A percentile compares a stretch with the other conserved stretches of the same genome.
These are phyloP conservation scores for Mycena vitilis DNA, from an alignment of 768 basidiomycete species.

Conservation along the genomic window DNA sequence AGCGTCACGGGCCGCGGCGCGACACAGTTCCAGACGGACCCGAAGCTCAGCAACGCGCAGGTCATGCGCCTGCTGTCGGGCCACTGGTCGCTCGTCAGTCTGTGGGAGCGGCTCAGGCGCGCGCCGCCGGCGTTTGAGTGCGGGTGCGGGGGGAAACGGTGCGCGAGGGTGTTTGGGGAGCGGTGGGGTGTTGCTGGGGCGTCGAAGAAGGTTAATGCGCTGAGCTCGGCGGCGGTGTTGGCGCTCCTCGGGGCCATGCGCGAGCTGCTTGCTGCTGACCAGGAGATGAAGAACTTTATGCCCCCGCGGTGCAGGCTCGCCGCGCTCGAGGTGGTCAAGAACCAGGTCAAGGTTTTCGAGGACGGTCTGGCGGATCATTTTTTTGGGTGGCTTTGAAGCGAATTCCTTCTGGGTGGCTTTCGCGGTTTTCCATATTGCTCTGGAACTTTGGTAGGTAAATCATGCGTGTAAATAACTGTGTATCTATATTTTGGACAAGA, in stretches of 20 bases:
- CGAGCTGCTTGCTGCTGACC: slow-evolving; percentile 48
- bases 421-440: too few relatives aligned
- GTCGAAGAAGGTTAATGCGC: slow-evolving; percentile 47
- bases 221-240: slow-evolving; percentile 48
- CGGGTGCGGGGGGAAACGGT: slow-evolving; percentile 41
- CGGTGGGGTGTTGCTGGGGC: slow-evolving; percentile 48
- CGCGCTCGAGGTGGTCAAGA: slow-evolving; percentile 43
- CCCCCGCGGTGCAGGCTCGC: slow-evolving; percentile 45
- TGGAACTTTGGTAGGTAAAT: slow-evolving; percentile 7
- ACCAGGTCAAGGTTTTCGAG: slow-evolving; percentile 32
- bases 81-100: slow-evolving; percentile 43
- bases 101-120: slow-evolving; percentile 50
- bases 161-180: slow-evolving; percentile 46
- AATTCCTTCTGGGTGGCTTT: neutral
- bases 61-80: slow-evolving; percentile 50
- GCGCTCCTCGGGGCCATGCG: slow-evolving; percentile 46
- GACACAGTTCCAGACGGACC: slow-evolving; percentile 48
- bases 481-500: neutral
- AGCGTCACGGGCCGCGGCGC: slow-evolving; percentile 41
- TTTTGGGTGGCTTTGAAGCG: slow-evolving; percentile 34
- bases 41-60: slow-evolving; percentile 51
- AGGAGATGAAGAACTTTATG: slow-evolving; percentile 44
- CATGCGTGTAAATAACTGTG: slow-evolving; percentile 3
- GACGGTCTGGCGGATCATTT: slow-evolving; percentile 46
- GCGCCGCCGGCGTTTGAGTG: slow-evolving; percentile 43